Base-by-base conservation (phyloP, 2,329 filamentous ascomycete genomes). In the Fusarium dlaminii region DNA sequence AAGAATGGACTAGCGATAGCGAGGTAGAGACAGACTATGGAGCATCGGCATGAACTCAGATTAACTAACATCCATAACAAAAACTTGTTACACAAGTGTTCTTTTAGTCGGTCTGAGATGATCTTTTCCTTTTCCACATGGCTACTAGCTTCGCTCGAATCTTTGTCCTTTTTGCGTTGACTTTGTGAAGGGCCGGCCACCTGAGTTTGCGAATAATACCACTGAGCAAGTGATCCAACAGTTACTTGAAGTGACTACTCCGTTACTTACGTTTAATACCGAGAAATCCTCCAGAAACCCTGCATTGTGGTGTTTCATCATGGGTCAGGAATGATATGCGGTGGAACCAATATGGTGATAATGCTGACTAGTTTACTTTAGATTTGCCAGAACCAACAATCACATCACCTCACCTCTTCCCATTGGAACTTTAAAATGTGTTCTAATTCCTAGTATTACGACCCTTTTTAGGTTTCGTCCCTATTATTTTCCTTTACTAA, bases 301-400 rank as follows among this genome's bases (percentile, higher is more conserved):
- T 54, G 36, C 34, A 32, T 40, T 36, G 30, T n/a, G 30, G 27
- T 58, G 59, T 66, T 65, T 52, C 66, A 70, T 64, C 49, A 43
- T 42, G 29, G 66, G 55, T 57, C 39, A 37, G 43, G 29, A 36
- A 49, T 55, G 57, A 42, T 20, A 42, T 40, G 40, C 37, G 45
- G 51, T 72, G 52, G 66, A 66, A 70, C 66, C 37, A 36, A 49
- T 32, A 29, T 66, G 65, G 37, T n/a, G 55, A 30, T 39, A 34
- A 63, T 66, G 52, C 52, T 66, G 45, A 66, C 60, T 55, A 34
- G 63, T 18, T 59, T 30, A 29, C 22, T 32, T 42, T 40, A 49
- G 36, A 39, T 37, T 69, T 30, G 40, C 48, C 15, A 37, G 29
- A 62, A 13, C 58, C 45, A 70, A 65, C 43, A 70, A 64, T 43